Evolutionary conservation across 2,329 filamentous ascomycete species (phyloP).

Genomic region (Parasarocladium wereldwijsianum): DNA sequence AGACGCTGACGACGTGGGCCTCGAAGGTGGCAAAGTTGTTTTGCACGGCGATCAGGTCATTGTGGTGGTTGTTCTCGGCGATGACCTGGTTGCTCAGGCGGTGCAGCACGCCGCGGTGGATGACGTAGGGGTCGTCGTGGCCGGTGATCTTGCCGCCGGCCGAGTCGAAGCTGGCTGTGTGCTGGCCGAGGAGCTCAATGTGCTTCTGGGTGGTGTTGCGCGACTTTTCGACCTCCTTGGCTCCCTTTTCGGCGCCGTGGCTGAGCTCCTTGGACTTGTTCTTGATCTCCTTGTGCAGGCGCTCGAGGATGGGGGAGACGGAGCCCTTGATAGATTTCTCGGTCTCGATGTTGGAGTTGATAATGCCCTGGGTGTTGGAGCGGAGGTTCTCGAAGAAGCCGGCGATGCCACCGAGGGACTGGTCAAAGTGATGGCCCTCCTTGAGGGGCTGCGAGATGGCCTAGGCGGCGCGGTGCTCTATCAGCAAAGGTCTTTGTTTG

Average conservation of each 20-base stretch:
- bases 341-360: slow-evolving; percentile 81
- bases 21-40: slow-evolving; percentile 82
- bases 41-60: slow-evolving; percentile 85
- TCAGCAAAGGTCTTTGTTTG: slow-evolving; percentile 3
- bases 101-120: slow-evolving; percentile 68
- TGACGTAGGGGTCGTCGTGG: slow-evolving; percentile 72
- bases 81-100: slow-evolving; percentile 80
- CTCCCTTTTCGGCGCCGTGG: slow-evolving; percentile 64
- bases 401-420: slow-evolving; percentile 72
- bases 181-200: slow-evolving; percentile 82
- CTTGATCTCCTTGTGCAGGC: slow-evolving; percentile 92
- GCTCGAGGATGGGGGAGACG: slow-evolving; percentile 77
- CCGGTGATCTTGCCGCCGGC: slow-evolving; percentile 56
- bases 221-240: slow-evolving; percentile 85
- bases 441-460: slow-evolving; percentile 73
- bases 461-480: slow-evolving; percentile 25
- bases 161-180: slow-evolving; percentile 68
- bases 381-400: slow-evolving; percentile 91
- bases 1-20: slow-evolving; percentile 63
- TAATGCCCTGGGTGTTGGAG: slow-evolving; percentile 78
- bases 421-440: slow-evolving; percentile 88
- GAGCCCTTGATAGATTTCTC: slow-evolving; percentile 79
- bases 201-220: slow-evolving; percentile 82
- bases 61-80: slow-evolving; percentile 91
- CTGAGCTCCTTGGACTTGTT: slow-evolving; percentile 83